These are phyloP conservation scores for Penicillium canariense DNA, from an alignment of 495 filamentous ascomycete species.

Conservation along the genomic window DNA sequence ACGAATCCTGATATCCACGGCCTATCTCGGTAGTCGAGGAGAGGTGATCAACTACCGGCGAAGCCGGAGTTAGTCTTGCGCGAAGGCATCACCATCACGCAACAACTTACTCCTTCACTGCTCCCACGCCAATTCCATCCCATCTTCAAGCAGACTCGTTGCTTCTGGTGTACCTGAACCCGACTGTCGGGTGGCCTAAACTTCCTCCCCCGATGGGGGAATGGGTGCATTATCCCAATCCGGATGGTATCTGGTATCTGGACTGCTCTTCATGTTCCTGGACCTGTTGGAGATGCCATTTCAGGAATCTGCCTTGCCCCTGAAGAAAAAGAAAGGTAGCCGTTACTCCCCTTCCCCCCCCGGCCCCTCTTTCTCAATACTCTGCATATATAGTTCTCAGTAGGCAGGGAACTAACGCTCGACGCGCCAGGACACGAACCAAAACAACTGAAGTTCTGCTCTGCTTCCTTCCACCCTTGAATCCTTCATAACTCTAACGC, in stretches of 20 bases:
- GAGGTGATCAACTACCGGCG: too few relatives aligned
- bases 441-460: background rate
- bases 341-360: too few relatives aligned
- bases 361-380: too few relatives aligned
- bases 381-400: too few relatives aligned
- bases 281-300: background rate
- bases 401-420: too few relatives aligned
- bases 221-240: background rate
- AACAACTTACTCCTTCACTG: background rate
- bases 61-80: background rate
- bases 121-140: background rate
- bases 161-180: background rate
- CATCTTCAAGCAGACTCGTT: background rate
- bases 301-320: background rate
- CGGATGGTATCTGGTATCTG: background rate
- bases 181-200: background rate
- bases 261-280: background rate
- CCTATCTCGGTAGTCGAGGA: background rate
- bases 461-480: background rate
- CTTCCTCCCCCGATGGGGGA: background rate
- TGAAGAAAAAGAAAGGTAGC: background rate
- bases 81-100: background rate
- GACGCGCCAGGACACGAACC: background rate
- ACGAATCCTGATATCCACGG: background rate
- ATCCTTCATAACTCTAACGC: slow-evolving; percentile 13